Percentiles rank a stretch among this genome's conserved stretches.
Evolutionary conservation across 2,329 filamentous ascomycete species (phyloP).

Genomic region (Trichoderma asperellum): DNA sequence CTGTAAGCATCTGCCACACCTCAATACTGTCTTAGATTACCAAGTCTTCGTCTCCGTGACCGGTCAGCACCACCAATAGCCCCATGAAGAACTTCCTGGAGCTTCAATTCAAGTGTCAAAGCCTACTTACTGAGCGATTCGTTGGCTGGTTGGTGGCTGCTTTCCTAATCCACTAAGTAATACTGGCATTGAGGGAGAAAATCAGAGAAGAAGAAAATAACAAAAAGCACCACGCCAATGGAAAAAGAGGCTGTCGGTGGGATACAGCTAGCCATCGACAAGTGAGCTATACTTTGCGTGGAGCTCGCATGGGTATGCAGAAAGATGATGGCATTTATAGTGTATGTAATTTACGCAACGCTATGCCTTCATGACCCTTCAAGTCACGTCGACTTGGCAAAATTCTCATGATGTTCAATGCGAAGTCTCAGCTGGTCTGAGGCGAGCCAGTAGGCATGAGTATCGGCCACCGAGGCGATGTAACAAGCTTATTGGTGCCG

Average conservation of each 20-base stretch:
- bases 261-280: neutral
- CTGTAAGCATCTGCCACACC: constrained; percentile 2
- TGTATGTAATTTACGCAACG: neutral
- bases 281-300: neutral
- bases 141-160: neutral
- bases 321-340: neutral
- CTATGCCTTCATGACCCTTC: neutral
- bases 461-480: neutral
- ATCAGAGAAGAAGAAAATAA: neutral
- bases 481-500: neutral
- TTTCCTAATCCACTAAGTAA: neutral
- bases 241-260: neutral
- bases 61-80: neutral
- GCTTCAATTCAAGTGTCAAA: neutral
- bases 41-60: neutral
- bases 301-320: neutral
- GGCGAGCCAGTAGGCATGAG: neutral
- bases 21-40: neutral
- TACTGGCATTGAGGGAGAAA: neutral
- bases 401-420: neutral
- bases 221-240: too few species aligned
- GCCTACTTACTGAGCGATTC: neutral
- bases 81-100: neutral
- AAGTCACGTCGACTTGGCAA: neutral
- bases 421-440: neutral